phyloP scores from a whole-genome alignment of 176 grass and related monocot genomes.

The Ampelocalamus luodianensis region DNA sequence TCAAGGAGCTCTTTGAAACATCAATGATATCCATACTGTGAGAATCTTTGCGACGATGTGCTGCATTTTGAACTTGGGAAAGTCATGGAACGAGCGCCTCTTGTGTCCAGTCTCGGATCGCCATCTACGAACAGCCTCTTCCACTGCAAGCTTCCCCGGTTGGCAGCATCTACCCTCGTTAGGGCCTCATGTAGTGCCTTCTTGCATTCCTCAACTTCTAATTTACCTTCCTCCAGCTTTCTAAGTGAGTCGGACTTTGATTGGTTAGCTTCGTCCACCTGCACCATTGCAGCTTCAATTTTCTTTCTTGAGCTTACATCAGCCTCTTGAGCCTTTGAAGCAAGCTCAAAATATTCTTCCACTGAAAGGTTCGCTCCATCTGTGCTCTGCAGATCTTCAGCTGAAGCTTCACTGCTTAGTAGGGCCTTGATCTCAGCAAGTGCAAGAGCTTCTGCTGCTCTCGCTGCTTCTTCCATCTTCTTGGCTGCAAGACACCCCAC shows the following conservation, averaged over 20 bases:
- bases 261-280: constrained; percentile 60
- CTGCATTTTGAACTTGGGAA: constrained; percentile 68
- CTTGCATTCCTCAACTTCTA: constrained; percentile 65
- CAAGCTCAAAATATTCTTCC: constrained; percentile 69
- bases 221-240: constrained; percentile 63
- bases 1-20: constrained; percentile 38
- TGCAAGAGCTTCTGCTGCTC: constrained; percentile 74
- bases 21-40: constrained; percentile 35
- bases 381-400: constrained; percentile 13
- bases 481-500: constrained; percentile 69
- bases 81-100: constrained; percentile 33
- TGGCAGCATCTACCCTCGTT: constrained; percentile 60
- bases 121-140: constrained; percentile 60
- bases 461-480: constrained; percentile 79
- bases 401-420: constrained; percentile 57
- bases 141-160: constrained; percentile 51
- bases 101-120: constrained; percentile 39
- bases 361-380: constrained; percentile 59
- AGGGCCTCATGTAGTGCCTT: constrained; percentile 65
- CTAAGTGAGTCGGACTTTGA: constrained; percentile 51
- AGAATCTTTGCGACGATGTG: constrained; percentile 36
- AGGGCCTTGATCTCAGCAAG: constrained; percentile 78
- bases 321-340: constrained; percentile 57
- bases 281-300: constrained; percentile 54
- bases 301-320: constrained; percentile 63